Evolutionary conservation across 2,329 filamentous ascomycete genomes (phyloP).

Genomic region (Fusarium stilboides): DNA sequence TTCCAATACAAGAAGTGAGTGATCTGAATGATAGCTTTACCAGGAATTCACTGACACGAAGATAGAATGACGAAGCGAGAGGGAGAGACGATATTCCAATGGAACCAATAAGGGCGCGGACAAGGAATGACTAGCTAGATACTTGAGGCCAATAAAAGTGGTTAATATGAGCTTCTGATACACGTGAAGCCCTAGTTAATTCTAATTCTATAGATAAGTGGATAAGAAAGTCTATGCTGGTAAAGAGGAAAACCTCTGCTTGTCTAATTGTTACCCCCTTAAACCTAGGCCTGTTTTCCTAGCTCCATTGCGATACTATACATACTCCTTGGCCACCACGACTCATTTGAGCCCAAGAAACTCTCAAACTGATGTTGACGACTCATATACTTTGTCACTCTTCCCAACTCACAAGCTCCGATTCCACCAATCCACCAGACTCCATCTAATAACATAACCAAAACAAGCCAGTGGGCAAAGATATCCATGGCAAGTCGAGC

Average conservation of each 20-base stretch:
- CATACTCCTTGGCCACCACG: slow-evolving; percentile 59
- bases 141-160: no score
- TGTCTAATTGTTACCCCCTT: no score
- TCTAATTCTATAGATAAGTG: no score
- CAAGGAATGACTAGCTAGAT: slow-evolving; percentile 5
- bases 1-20: slow-evolving; percentile 9
- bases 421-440: slow-evolving; percentile 59
- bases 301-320: slow-evolving; percentile 36
- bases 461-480: slow-evolving; percentile 58
- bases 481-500: slow-evolving; percentile 55
- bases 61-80: neutral
- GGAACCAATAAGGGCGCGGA: slow-evolving; percentile 1
- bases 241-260: no score
- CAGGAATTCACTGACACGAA: neutral
- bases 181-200: no score
- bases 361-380: slow-evolving; percentile 26
- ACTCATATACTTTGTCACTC: slow-evolving; percentile 44
- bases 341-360: neutral
- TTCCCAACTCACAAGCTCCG: slow-evolving; percentile 54
- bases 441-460: slow-evolving; percentile 56
- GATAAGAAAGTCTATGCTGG: no score
- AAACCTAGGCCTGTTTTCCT: neutral
- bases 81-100: neutral
- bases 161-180: no score
- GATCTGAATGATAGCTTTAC: accelerated